Conservation (phyloP, 1,284 basidiomycete genomes). For the Neonothopanus nambi region DNA sequence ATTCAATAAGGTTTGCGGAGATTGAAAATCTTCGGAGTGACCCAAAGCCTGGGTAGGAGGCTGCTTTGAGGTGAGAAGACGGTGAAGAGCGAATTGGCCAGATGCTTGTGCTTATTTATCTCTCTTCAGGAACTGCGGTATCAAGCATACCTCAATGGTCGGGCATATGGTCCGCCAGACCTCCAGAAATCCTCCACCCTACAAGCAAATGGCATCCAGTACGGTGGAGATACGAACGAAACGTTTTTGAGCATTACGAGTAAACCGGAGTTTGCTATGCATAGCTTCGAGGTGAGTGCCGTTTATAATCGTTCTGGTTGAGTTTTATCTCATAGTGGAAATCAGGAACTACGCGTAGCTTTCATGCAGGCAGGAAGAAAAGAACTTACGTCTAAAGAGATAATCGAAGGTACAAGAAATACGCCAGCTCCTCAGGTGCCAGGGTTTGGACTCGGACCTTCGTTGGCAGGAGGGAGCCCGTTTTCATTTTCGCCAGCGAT, state of each 20-base stretch:
- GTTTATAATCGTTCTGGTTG: no score
- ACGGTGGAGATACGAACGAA: conserved; percentile 12
- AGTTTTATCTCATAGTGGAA: not conserved
- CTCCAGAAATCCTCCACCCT: not conserved
- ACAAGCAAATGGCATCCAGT: conserved; percentile 8
- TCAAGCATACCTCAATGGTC: conserved; percentile 13
- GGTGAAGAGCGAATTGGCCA: no score
- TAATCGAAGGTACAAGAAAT: not conserved
- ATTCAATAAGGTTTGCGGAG: no score
- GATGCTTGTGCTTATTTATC: not conserved
- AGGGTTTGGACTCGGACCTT: not conserved
- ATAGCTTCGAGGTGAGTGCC: conserved; percentile 16
- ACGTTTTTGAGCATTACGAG: conserved; percentile 15
- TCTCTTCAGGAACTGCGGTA: conserved; percentile 13
- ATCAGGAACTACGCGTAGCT: conserved; percentile 9
- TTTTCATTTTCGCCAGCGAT: no score
- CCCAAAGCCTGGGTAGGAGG: no score
- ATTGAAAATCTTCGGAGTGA: no score
- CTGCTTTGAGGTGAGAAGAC: no score
- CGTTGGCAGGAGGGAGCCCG: not conserved
- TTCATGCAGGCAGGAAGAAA: not conserved
- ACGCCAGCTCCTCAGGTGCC: not conserved
- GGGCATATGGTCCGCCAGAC: conserved; percentile 6
- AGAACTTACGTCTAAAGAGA: conserved; percentile 10
- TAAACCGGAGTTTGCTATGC: conserved; percentile 14